These are phyloP conservation scores for Pouteria glomerata DNA, from an alignment of 148 eudicot genomes.

Conservation along the genomic window DNA sequence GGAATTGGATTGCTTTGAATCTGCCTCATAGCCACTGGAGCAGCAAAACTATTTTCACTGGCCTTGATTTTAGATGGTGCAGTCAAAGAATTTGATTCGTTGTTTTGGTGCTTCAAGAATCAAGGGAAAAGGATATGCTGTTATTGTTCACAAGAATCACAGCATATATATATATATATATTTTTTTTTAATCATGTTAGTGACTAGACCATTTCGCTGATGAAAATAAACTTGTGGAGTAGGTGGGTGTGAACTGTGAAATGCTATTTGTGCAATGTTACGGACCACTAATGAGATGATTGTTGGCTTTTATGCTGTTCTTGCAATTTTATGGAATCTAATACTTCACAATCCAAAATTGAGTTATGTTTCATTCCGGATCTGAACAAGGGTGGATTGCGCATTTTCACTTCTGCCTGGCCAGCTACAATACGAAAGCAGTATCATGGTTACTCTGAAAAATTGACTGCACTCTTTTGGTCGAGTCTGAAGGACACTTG, in stretches of 20 bases:
- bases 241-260: not conserved
- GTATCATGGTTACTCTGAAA: too few relatives aligned
- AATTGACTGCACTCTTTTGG: too few relatives aligned
- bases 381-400: not conserved
- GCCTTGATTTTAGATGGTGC: not conserved
- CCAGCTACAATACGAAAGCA: too few relatives aligned
- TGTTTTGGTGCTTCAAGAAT: not conserved
- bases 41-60: not conserved
- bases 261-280: slow-evolving; percentile 2
- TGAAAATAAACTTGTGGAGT: not conserved
- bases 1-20: slow-evolving; percentile 6
- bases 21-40: slow-evolving; percentile 1
- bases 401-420: not conserved
- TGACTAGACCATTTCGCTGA: not conserved
- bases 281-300: not conserved
- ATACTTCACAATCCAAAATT: not conserved
- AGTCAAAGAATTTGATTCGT: not conserved
- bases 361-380: not conserved
- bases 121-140: not conserved
- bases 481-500: too few relatives aligned
- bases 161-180: too few relatives aligned
- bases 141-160: not conserved
- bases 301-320: not conserved
- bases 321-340: not conserved
- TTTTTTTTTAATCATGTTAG: not conserved